A percentile compares a stretch with the other conserved stretches of the same genome.
These are phyloP conservation scores for Neoboletus subvelutipes DNA, from an alignment of 768 basidiomycete genomes.

Conservation along the genomic window DNA sequence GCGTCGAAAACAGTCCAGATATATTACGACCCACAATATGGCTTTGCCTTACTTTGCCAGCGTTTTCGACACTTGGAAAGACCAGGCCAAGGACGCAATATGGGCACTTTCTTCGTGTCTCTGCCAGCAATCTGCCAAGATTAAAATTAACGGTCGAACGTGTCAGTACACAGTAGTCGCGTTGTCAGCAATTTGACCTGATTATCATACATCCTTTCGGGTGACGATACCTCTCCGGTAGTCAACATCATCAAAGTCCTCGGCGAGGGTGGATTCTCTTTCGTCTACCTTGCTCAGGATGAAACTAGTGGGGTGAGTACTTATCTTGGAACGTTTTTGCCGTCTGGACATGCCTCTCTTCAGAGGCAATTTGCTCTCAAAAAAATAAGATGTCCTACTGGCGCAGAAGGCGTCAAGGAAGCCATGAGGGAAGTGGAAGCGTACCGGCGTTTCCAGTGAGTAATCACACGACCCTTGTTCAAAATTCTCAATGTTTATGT, in stretches of 20 bases:
- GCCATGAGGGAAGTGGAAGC: slow-evolving; percentile 91
- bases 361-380: slow-evolving; percentile 94
- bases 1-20: neutral
- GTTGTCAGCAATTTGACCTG: slow-evolving; percentile 2
- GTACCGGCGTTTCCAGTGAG: slow-evolving; percentile 90
- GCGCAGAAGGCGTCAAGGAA: slow-evolving; percentile 83
- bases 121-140: slow-evolving; percentile 76
- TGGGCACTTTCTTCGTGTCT: slow-evolving; percentile 81
- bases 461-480: slow-evolving; percentile 8
- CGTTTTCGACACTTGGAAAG: slow-evolving; percentile 58
- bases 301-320: slow-evolving; percentile 74
- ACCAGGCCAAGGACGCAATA: slow-evolving; percentile 78
- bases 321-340: neutral
- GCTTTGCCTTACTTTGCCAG: slow-evolving; percentile 35
- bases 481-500: neutral
- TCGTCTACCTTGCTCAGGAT: slow-evolving; percentile 86
- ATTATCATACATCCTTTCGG: neutral
- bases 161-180: slow-evolving; percentile 54
- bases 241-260: slow-evolving; percentile 90
- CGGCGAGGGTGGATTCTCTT: slow-evolving; percentile 95
- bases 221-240: slow-evolving; percentile 28
- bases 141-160: slow-evolving; percentile 95
- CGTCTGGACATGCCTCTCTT: neutral
- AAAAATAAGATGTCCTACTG: slow-evolving; percentile 92
- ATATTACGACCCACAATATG: slow-evolving; percentile 20